A percentile compares a stretch with the other conserved stretches of the same genome.
phyloP scores from a whole-genome alignment of 2,329 filamentous ascomycete genomes.

The Cladobotryum protrusum region DNA sequence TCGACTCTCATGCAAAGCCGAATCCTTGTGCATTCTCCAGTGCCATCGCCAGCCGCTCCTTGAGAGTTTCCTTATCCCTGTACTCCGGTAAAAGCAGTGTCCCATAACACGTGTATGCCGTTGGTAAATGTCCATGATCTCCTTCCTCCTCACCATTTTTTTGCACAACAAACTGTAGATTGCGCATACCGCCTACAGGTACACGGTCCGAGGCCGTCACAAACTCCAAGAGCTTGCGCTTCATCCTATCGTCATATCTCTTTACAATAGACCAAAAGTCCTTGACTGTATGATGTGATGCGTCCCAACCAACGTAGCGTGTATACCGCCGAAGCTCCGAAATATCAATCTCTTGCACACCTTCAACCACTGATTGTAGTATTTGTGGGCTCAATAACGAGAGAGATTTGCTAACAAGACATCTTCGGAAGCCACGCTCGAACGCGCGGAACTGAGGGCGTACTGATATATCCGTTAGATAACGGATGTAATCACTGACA shows the following conservation, averaged over 20 bases:
- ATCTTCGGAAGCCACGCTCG: conserved; percentile 69
- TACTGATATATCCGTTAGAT: conserved; percentile 74
- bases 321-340: conserved; percentile 62
- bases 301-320: conserved; percentile 76
- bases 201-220: conserved; percentile 90
- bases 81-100: conserved; percentile 84
- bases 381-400: conserved; percentile 63
- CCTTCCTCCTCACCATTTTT: conserved; percentile 61
- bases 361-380: conserved; percentile 76
- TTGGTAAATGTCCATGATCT: conserved; percentile 60
- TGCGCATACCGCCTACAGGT: conserved; percentile 77
- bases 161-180: conserved; percentile 78
- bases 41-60: conserved; percentile 73
- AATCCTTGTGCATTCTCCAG: conserved; percentile 86
- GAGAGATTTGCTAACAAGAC: conserved; percentile 64
- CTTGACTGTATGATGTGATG: conserved; percentile 60
- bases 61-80: conserved; percentile 59
- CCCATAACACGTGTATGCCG: conserved; percentile 89
- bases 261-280: conserved; percentile 83
- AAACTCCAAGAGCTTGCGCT: conserved; percentile 77
- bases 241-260: conserved; percentile 60
- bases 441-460: conserved; percentile 75
- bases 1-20: conserved; percentile 58
- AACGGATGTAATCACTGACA: conserved; percentile 76
- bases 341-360: conserved; percentile 74